Conservation (phyloP, 176 grass and related monocot genomes). For the Thalia dealbata region DNA sequence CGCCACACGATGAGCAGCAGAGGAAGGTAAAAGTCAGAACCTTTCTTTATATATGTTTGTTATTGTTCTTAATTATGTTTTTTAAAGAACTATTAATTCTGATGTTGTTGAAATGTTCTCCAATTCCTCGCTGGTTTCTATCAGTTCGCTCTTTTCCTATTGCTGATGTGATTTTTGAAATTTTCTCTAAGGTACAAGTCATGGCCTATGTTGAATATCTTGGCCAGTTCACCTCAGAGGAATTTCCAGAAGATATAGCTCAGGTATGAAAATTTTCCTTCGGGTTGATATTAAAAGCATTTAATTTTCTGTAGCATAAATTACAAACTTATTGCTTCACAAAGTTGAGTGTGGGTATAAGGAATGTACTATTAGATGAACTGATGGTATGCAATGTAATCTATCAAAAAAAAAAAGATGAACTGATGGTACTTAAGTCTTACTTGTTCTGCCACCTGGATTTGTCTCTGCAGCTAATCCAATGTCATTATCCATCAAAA, state of each 20-base stretch:
- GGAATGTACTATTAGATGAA: neutral
- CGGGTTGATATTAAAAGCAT: neutral
- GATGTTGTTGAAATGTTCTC: neutral
- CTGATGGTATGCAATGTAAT: no score
- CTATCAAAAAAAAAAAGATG: no score
- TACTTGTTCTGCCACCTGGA: slow-evolving; percentile 8
- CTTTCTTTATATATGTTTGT: neutral
- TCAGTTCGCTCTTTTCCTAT: neutral
- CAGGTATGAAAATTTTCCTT: slow-evolving; percentile 44
- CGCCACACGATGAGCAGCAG: slow-evolving; percentile 72
- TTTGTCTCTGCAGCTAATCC: slow-evolving; percentile 72
- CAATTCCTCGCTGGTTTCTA: neutral
- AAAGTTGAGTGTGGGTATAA: neutral
- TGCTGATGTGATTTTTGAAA: neutral
- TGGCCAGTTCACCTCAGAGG: slow-evolving; percentile 90
- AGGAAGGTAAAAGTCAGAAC: slow-evolving; percentile 44
- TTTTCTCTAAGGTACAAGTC: slow-evolving; percentile 78
- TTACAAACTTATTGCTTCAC: slow-evolving; percentile 1
- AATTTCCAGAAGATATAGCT: slow-evolving; percentile 93
- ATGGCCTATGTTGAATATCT: slow-evolving; percentile 96
- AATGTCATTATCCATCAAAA: slow-evolving; percentile 90
- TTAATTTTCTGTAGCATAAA: slow-evolving; percentile 1
- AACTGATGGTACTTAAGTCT: neutral
- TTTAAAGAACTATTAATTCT: neutral
- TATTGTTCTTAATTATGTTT: neutral